Percentiles rank a stretch among this genome's conserved stretches.
These are phyloP conservation scores for Sporothrix schenckii DNA, from an alignment of 2,329 filamentous ascomycete genomes.

Conservation along the genomic window DNA sequence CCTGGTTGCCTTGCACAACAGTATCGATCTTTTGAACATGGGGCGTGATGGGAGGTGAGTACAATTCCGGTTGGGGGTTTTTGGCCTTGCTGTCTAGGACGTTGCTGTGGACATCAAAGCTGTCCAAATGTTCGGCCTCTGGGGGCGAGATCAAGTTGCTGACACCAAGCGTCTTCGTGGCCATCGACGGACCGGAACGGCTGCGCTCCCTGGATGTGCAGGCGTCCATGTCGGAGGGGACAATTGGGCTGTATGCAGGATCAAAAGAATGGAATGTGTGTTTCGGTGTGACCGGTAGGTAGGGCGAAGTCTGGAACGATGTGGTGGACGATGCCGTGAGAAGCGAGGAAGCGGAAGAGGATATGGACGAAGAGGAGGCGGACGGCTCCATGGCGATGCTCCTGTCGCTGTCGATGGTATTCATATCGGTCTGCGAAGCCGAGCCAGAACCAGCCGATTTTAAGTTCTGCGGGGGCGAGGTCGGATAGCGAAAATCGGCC, in stretches of 20 bases:
- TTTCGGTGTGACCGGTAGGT: constrained; percentile 23
- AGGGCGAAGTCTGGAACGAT: constrained; percentile 15
- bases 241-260: neutral
- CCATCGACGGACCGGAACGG: neutral
- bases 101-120: constrained; percentile 45
- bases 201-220: neutral
- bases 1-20: constrained; percentile 38
- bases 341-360: constrained; percentile 25
- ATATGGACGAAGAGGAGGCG: constrained; percentile 30
- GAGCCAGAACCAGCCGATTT: neutral
- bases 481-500: neutral
- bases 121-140: constrained; percentile 57
- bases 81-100: neutral
- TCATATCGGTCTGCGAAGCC: neutral
- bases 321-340: neutral
- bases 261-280: neutral
- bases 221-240: neutral
- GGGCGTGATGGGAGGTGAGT: constrained; percentile 64
- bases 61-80: constrained; percentile 38
- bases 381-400: constrained; percentile 35
- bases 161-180: constrained; percentile 53
- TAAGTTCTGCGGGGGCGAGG: constrained; percentile 1
- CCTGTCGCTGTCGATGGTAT: neutral
- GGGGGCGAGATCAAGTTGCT: constrained; percentile 65
- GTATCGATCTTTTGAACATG: constrained; percentile 40